Evolutionary conservation across 176 grass and related monocot species (phyloP), one percentile per base, ranked within the genome.

Genomic region (Carex myosuroides): DNA sequence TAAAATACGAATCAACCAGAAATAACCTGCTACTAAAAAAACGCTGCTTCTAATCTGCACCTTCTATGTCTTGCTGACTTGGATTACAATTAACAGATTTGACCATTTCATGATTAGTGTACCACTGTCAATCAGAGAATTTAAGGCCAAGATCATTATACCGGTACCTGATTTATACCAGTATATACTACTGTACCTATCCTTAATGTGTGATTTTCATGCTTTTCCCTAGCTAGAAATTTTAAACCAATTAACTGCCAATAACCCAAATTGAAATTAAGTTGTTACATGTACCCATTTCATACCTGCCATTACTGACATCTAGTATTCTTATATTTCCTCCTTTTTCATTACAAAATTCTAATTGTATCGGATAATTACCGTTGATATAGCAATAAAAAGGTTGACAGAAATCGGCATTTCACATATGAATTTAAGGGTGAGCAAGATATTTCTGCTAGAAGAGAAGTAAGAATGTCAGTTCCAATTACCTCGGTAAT

Each of bases 401-500:
- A 68, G 32, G 11, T 68, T 37, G 14, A 68, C 12, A 75, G 57
- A 29, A 53, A 13, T 24, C 18, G 1, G 18, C 44, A 75, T 52
- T 75, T 26, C 4, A 74, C 20, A 74, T 74, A n/a, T 44, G 67
- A 70, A n/a, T 16, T 46, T 46, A 46, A 46, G 42, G 42, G 42
- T 8, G 7, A 46, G 42, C 17, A 42, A 70, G 6, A 16, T 18
- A 42, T 41, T 50, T 46, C 9, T 13, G 10, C 70, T 5, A 30
- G 22, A 75, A 75, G 21, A 24, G 5, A 30, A 76, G 9, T 30
- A 61, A 61, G 16, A 55, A 76, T 16, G 1, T 10, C 14, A 18
- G 4, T 92, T 86, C 44, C 21, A 29, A 59, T 84, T 90, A 95
- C 96, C 93, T 99, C 96, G 13, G 77, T 92, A 85, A 99, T 84